Evolutionary conservation across 2,329 filamentous ascomycete species (phyloP).

Genomic region (Berkeleyomyces rouxiae): DNA sequence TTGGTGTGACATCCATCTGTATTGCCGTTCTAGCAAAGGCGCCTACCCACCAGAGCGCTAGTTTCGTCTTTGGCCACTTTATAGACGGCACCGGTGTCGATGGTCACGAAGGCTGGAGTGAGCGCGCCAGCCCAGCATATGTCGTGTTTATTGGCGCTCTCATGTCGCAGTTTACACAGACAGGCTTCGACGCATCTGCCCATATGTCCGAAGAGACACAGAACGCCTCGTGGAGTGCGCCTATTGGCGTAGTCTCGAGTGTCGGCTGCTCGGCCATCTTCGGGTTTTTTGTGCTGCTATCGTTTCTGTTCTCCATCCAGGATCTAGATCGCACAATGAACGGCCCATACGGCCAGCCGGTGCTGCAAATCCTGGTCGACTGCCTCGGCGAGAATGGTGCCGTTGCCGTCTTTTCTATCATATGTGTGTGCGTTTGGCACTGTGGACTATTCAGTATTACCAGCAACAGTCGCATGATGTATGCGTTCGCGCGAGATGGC

Average conservation of each 20-base stretch:
- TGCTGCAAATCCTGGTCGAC: constrained; percentile 42
- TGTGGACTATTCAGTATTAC: constrained; percentile 43
- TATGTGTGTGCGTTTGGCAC: constrained; percentile 45
- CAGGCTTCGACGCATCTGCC: constrained; percentile 37
- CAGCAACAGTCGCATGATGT: constrained; percentile 42
- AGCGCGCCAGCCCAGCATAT: constrained; percentile 36
- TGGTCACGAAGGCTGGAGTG: constrained; percentile 32
- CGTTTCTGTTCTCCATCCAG: constrained; percentile 41
- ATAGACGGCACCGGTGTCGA: constrained; percentile 34
- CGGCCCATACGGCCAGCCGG: constrained; percentile 32
- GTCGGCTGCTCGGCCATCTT: constrained; percentile 39
- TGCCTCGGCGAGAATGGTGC: constrained; percentile 38
- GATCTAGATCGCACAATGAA: constrained; percentile 33
- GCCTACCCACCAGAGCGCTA: constrained; percentile 36
- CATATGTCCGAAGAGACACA: constrained; percentile 41
- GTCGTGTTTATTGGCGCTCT: constrained; percentile 37
- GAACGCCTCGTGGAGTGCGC: constrained; percentile 39
- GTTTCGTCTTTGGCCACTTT: constrained; percentile 37
- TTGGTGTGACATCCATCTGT: constrained; percentile 34
- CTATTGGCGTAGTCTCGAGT: constrained; percentile 39
- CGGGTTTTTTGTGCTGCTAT: constrained; percentile 41
- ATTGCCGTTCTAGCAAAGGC: constrained; percentile 40
- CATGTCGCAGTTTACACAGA: constrained; percentile 34
- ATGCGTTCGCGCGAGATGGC: constrained; percentile 38
- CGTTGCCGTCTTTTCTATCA: constrained; percentile 35